Conservation (phyloP, 306 rosid species). For the Oxytropis ochrocephala region DNA sequence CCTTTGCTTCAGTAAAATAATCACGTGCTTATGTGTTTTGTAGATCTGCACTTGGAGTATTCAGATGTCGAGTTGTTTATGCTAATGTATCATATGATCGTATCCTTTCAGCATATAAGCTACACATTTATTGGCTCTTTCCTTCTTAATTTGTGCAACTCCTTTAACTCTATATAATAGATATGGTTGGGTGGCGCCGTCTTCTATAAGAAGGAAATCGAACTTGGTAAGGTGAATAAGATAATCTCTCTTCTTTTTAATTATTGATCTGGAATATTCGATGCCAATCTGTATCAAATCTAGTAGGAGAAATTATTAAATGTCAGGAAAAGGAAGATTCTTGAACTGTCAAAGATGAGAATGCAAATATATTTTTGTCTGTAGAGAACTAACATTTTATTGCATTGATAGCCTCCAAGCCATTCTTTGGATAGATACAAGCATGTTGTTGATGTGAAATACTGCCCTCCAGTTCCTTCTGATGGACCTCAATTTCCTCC, state of each 20-base stretch:
- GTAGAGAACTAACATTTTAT: constrained; percentile 22
- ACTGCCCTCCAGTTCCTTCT: constrained; percentile 64
- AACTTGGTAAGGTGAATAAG: constrained; percentile 65
- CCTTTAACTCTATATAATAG: constrained; percentile 54
- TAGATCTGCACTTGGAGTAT: constrained; percentile 84
- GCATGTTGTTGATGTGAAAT: constrained; percentile 81
- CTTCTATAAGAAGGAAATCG: constrained; percentile 86
- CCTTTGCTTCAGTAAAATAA: background rate
- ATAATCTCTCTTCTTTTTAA: constrained; percentile 3
- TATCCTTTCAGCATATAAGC: constrained; percentile 42
- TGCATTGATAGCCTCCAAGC: constrained; percentile 59
- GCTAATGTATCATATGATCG: constrained; percentile 97
- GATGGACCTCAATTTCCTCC: constrained; percentile 70
- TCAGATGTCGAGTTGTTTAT: constrained; percentile 61
- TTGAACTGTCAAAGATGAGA: background rate
- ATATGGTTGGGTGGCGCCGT: constrained; percentile 99
- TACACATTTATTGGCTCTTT: constrained; percentile 9
- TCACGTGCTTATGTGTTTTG: constrained; percentile 26
- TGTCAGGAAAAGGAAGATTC: background rate
- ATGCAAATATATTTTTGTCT: background rate
- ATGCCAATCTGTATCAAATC: background rate
- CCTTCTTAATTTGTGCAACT: constrained; percentile 9
- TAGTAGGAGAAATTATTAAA: background rate
- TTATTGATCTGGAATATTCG: background rate
- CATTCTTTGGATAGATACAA: constrained; percentile 83